Evolutionary conservation across 2,329 filamentous ascomycete genomes (phyloP).

Genomic region (Akanthomyces uredinophilus): DNA sequence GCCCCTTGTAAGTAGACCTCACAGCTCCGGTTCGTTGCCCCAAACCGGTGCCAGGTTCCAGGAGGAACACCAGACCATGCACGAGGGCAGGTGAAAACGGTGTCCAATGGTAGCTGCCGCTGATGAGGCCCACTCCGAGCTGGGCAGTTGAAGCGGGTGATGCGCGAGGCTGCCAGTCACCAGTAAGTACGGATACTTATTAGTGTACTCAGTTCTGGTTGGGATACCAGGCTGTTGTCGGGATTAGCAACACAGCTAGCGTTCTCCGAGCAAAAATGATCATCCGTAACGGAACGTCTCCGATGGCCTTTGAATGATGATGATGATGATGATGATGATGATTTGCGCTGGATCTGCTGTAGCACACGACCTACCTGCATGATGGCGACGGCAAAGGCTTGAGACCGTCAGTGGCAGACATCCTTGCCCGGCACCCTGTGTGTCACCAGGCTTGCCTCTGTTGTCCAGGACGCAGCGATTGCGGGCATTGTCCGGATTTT

Average conservation of each 20-base stretch:
- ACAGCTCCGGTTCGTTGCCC: not conserved
- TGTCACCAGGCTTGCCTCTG: not conserved
- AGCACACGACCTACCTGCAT: conserved; percentile 6
- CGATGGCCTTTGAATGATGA: not conserved
- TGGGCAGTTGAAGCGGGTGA: not conserved
- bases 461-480: not conserved
- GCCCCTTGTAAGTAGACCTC: not conserved
- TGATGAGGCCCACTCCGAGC: not conserved
- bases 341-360: not conserved
- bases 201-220: not conserved
- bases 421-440: not conserved
- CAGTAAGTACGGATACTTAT: too few species aligned
- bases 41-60: not conserved
- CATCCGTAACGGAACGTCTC: not conserved
- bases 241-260: not conserved
- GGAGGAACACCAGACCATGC: conserved; percentile 6
- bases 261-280: not conserved
- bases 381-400: not conserved
- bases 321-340: not conserved
- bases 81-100: conserved; percentile 13
- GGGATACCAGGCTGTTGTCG: not conserved
- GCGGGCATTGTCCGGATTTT: not conserved
- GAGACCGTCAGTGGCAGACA: not conserved
- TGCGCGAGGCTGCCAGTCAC: not conserved
- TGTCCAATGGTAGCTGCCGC: conserved; percentile 12